Base-by-base conservation (phyloP, 306 rosid species). In the Comarum palustre region DNA sequence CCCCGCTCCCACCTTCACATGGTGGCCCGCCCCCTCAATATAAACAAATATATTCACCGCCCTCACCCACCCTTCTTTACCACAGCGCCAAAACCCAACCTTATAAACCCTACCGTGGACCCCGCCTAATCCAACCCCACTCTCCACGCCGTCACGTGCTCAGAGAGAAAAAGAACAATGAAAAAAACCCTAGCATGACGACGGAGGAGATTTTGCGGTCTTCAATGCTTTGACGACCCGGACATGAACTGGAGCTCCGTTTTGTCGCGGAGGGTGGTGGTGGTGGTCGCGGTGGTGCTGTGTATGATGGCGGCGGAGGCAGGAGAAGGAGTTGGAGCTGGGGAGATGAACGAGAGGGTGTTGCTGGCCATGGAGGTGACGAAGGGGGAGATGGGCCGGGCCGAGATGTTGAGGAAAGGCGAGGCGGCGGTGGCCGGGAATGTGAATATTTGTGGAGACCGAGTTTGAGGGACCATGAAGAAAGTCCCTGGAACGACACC, bases 181-280 rank as follows among this genome's bases (percentile, higher is more conserved):
- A 4, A 48, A 4, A 48, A 69, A 29, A 25, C 60, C 60, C 73
- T 29, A 46, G 43, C 60, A n/a, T 36, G 69, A 64, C 10, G 20
- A 66, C 52, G 38, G 29, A 41, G 36, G 36, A 32, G 54, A 22
- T 22, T 47, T 17, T 60, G 73, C 29, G 1, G 27, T 5, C 3
- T 27, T 90, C 86, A 90, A 48, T 71, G 76, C 54, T 87, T 83
- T 0, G 92, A 85, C 27, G 85, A 57, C 6, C 81, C 77, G 29
- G 91, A 77, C 89, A 89, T 87, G 79, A 92, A 81, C 68, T 86
- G 97, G 27, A 89, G 84, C 90, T 92, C 96, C 69, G 84, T 79
- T 36, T 81, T 85, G 25, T 92, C 93, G 79, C 79, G 84, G 69
- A 89, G 81, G 5, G 83, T 73, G 85, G 71, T 25, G 0, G 77